Conservation (phyloP, 805 yeast species). For the Wickerhamiella domercqiae region DNA sequence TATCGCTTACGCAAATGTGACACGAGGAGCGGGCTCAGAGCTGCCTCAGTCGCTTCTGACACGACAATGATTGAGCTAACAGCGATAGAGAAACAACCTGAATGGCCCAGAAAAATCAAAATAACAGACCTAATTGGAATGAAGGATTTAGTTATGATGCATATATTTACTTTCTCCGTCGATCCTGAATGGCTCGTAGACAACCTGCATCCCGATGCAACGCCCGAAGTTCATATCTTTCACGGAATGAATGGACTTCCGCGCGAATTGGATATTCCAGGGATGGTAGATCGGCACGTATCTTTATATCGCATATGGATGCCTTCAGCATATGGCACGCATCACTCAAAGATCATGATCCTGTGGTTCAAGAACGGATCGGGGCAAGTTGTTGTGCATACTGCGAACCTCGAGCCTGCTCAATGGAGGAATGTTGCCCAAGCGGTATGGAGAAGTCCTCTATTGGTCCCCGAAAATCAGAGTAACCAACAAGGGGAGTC, state of each 20-base stretch:
- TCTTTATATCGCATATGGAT: neutral
- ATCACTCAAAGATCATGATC: conserved; percentile 1
- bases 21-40: too few species aligned
- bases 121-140: neutral
- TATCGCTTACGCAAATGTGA: too few species aligned
- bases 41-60: too few species aligned
- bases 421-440: conserved; percentile 2
- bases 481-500: neutral
- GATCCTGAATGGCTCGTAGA: conserved; percentile 1
- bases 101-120: neutral
- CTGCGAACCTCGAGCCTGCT: conserved; percentile 1
- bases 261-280: neutral
- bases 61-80: too few species aligned
- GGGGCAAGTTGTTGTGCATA: neutral
- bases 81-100: too few species aligned
- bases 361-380: neutral
- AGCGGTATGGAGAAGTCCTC: neutral
- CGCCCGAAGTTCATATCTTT: neutral
- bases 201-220: conserved; percentile 1
- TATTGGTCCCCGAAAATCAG: neutral
- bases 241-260: conserved; percentile 1
- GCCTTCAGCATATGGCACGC: neutral
- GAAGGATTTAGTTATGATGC: neutral
- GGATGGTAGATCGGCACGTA: neutral
- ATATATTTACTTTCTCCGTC: neutral